A percentile compares a stretch with the other conserved stretches of the same genome.
Evolutionary conservation across 148 eudicot species (phyloP).

Genomic region (Chenopodium formosanum): DNA sequence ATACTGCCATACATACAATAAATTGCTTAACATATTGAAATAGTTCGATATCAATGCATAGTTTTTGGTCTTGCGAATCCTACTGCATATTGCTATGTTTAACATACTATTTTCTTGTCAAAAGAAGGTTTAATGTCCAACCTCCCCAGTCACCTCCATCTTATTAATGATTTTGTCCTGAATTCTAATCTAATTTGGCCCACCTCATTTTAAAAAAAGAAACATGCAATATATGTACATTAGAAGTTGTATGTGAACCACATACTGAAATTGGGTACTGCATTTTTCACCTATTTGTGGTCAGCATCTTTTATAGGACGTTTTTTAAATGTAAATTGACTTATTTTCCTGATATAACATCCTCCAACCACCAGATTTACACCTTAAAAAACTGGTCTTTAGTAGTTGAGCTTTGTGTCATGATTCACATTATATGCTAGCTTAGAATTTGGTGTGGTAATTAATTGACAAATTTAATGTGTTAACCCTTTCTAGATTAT

Average conservation of each 20-base stretch:
- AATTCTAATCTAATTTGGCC: background rate
- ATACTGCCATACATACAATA: no score
- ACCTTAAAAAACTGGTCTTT: conserved; percentile 8
- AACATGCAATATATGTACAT: conserved; percentile 7
- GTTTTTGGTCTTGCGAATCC: background rate
- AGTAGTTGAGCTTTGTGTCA: conserved; percentile 14
- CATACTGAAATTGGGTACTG: background rate
- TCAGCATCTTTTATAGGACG: background rate
- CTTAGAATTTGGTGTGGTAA: conserved; percentile 18
- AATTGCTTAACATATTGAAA: background rate
- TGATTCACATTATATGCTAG: conserved; percentile 10
- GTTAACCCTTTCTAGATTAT: background rate
- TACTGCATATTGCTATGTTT: background rate
- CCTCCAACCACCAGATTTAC: conserved; percentile 28
- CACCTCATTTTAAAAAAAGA: background rate
- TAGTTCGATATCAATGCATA: background rate
- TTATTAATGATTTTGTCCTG: conserved; percentile 10
- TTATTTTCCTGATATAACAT: conserved; percentile 9
- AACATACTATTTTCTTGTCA: background rate
- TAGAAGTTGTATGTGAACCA: conserved; percentile 12
- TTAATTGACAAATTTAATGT: background rate
- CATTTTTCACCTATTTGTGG: background rate
- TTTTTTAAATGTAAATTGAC: conserved; percentile 18
- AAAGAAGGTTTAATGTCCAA: background rate
- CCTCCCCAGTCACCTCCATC: conserved; percentile 2